Evolutionary conservation across 352 stramenopile species (phyloP), one percentile per base, ranked within the genome.

Genomic region (Pythium dissotocum): DNA sequence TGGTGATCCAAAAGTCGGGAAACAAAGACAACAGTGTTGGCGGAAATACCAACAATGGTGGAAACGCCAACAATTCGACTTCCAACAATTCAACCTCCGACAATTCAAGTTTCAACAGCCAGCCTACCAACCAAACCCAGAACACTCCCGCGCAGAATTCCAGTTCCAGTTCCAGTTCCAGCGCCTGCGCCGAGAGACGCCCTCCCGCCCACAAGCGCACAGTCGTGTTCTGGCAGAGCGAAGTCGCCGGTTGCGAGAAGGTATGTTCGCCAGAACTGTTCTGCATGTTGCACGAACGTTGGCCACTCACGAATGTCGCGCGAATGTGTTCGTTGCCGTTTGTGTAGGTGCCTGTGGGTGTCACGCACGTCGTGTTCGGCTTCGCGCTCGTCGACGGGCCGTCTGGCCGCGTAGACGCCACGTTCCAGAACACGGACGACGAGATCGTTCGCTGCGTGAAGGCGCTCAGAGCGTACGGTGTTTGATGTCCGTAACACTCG

Each of bases 221-320:
- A 0, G 79, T 94, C 12, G 82, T 78, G 24, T 94, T 94, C 73
- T 94, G 86, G 86, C 86, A 94, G 70, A 89, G 75, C 57, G 84
- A 94, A 72, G 79, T 91, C 61, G 70, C 72, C 16, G 86, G 83
- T 4, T 94, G 86, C 69, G 82, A 94, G 30, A 80, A 77, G 21
- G 78, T 93, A n/a, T 36, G 38, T 21, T 24, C 14, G 2, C 32
- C 8, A 54, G 10, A 9, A 36, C 6, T 61, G 35, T 51, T 56
- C 49, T 32, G 21, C 28, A 26, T 53, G 53, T 68, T 42, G 32
- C 49, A 18, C 21, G 35, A 67, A 54, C 18, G 67, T 57, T 35
- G 26, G 26, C 6, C 8, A 30, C 26, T 60, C 12, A 57, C 18
- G 16, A 51, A 48, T 62, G 60, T 69, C 42, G 42, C 48, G 24